Evolutionary conservation across 2,329 filamentous ascomycete species (phyloP), one percentile per base, ranked within the genome.

Genomic region (Phaeosphaeriaceae sp.): DNA sequence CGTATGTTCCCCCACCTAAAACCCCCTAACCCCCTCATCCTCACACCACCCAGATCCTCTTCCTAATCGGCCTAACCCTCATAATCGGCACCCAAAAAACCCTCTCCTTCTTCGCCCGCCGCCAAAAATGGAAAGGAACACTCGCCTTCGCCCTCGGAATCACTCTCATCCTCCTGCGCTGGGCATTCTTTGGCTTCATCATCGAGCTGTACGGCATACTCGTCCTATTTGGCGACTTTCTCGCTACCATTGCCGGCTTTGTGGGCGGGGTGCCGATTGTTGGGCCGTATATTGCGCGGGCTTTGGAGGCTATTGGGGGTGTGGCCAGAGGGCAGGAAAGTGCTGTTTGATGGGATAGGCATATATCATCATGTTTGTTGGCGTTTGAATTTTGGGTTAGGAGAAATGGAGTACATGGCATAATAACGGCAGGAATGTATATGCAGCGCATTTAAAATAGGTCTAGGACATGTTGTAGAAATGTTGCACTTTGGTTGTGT

Each of bases 71-170:
- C 73, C 85, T 99, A 20, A 96, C 92, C 23, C 88, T 97, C 51
- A 95, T 97, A 66, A 96, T 99, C 77, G 94, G 94, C 35, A 84
- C 90, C 18, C 84, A 89, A 74, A 97, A 97, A 73, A 97, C 94
- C 0, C 80, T 93, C 57, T 81, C 89, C 71, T 99, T 99, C 85
- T 99, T 99, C 80, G 90, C 92, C 42, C 88, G 94, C 54, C 87
- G 87, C 64, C 91, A 97, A 72, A 99, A 99, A 76, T 84, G 90
- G 66, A 92, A 92, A 70, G 94, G 94, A 58, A 97, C 91, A 0
- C 87, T 87, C 4, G 92, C 92, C 13, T 99, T 99, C 77, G 87
- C 89, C 64, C 78, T 80, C 3, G 94, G 94, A 12, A 88, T 99
- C 32, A 67, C 86, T 8, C 82, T 99, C 15, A 99, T 99, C 62